Evolutionary conservation across 1,284 basidiomycete genomes (phyloP), one percentile per base, ranked within the genome.

Genomic region (Ceratobasidium sp.): DNA sequence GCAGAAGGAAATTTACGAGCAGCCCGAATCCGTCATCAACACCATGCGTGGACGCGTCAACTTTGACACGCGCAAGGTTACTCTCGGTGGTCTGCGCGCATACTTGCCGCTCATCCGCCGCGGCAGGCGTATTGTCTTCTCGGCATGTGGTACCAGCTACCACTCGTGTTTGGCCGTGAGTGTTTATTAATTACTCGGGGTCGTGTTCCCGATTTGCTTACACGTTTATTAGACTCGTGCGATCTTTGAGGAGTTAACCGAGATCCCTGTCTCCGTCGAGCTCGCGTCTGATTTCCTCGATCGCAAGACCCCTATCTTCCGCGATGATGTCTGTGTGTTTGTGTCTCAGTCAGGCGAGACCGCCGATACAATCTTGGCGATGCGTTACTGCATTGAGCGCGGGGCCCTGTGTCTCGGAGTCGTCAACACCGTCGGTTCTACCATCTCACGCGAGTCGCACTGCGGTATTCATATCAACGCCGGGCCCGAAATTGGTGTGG

Each of bases 1-100:
- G 98, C 97, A 99, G 85, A 99, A 99, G 88, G 98, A 99, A 86
- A 99, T 99, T 83, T 99, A 98, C 89, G 98, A 99, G 85, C 98
- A 99, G 86, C 98, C 97, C 78, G 98, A 99, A 84, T 98, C 96
- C 63, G 98, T 99, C 80, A 96, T 99, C 86, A 99, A 99, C 90
- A 99, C 98, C 69, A 99, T 99, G 98, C 95, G 98, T 90, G 98
- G 98, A 79, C 95, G 98, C 82, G 95, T 99, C 88, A 99, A 98
- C 90, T 99, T 99, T 84, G 98, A 99, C 84, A 91, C 89, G 76
- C 91, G 94, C 85, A 89, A 89, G 79, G 94, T 99, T 83, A 98
- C 94, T 28, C 92, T 99, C 65, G 98, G 98, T 84, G 98, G 98
- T 76, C 89, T 99, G 76, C 94, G 96, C 79, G 93, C 94, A 20